Evolutionary conservation across 805 yeast species (phyloP), one percentile per base, ranked within the genome.

Genomic region (Saccharomyces kudriavzevii): DNA sequence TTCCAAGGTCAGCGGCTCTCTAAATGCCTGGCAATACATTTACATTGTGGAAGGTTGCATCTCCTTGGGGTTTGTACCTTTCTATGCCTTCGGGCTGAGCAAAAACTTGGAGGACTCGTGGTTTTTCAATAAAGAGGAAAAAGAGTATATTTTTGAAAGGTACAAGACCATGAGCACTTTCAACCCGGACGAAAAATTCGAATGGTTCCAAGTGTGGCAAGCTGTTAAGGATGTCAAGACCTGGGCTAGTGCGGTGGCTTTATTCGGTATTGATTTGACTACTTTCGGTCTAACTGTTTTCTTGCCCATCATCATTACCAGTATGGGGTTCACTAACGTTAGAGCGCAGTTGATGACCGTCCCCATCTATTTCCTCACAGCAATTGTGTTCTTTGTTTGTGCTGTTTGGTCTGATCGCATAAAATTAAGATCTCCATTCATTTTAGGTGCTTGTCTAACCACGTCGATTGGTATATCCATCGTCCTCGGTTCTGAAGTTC

Each of bases 291-390:
- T 69, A 54, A 58, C 66, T 40, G 85, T 81, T 77, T 57, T 70
- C 63, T 35, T 74, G 61, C 76, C 76, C 54, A 70, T 72, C 30
- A 63, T 69, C 53, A 57, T 62, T 50, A 51, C 66, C 45, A 54
- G 71, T 54, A 54, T 70, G 67, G 68, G 74, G 56, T 59, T 84
- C 73, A 77, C 88, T 2, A 83, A 88, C 2, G 85, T 82, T 61
- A 74, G 79, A 53, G 92, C 95, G 9, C 89, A 89, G 68, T 79
- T 85, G 52, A 84, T 84, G 70, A 85, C 96, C 0, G 87, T 89
- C 49, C 90, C 89, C 59, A 95, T 96, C 22, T 89, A 95, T 91
- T 74, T 87, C 45, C 72, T 77, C 28, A 87, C 96, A 0, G 85
- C 89, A 63, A 89, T 85, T 5, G 72, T 79, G 31, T 79, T 84